Percentiles rank a stretch among this genome's conserved stretches.
These are phyloP conservation scores for Linaria vulgaris DNA, from an alignment of 257 asterid species.

Conservation along the genomic window DNA sequence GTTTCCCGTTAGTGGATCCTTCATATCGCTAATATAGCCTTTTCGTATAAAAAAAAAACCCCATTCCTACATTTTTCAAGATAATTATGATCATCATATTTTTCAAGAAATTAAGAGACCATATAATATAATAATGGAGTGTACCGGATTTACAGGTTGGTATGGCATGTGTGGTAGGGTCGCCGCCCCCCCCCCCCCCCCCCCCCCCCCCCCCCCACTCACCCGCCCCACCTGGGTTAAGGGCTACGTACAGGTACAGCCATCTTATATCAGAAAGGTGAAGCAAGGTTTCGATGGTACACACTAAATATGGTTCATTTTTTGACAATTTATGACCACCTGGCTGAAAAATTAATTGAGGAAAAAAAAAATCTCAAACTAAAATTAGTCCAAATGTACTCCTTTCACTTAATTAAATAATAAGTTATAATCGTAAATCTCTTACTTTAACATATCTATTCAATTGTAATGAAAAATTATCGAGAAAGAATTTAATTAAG, in stretches of 20 bases:
- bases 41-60: neutral
- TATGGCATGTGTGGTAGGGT: slow-evolving; percentile 25
- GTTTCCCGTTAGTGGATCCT: too few relatives aligned
- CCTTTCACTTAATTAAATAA: too few relatives aligned
- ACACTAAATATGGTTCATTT: slow-evolving; percentile 11
- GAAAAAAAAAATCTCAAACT: slow-evolving; percentile 25
- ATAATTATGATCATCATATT: neutral
- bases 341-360: slow-evolving; percentile 14
- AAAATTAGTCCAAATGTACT: too few relatives aligned
- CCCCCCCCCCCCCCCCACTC: slow-evolving; percentile 20
- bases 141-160: slow-evolving; percentile 24
- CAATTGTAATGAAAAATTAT: neutral
- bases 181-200: neutral
- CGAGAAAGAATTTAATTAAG: neutral
- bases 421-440: too few relatives aligned
- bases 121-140: slow-evolving; percentile 28
- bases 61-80: neutral
- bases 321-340: slow-evolving; percentile 11
- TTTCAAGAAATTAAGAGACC: slow-evolving; percentile 1
- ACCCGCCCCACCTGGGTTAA: slow-evolving; percentile 8
- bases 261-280: slow-evolving; percentile 24
- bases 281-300: neutral
- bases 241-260: slow-evolving; percentile 27
- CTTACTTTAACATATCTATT: too few relatives aligned
- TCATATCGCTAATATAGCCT: too few relatives aligned